phyloP scores from a whole-genome alignment of 2,329 filamentous ascomycete genomes.

The Cladosporium austrohemisphaericum region DNA sequence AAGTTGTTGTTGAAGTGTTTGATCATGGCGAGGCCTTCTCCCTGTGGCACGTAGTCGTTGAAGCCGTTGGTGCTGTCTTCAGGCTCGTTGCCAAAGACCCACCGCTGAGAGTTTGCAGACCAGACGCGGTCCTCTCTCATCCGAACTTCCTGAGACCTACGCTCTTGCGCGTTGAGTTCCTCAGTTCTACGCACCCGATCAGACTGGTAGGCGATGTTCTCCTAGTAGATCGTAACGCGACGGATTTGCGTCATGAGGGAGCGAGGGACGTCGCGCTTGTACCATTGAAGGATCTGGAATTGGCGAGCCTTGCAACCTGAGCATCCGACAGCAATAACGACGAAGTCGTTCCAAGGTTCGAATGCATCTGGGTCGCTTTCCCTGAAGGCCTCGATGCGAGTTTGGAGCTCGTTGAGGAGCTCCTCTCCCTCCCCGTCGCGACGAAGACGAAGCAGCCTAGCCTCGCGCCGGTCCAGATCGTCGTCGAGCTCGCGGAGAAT shows the following conservation, averaged over 20 bases:
- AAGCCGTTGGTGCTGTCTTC: background rate
- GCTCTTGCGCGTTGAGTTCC: too few species aligned
- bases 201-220: too few species aligned
- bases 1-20: background rate
- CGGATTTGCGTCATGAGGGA: background rate
- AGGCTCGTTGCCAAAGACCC: background rate
- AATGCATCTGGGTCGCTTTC: background rate
- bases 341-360: background rate
- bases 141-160: too few species aligned
- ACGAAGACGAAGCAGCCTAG: background rate
- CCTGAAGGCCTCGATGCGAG: background rate
- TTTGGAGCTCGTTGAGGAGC: background rate
- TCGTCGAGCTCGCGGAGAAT: too few species aligned
- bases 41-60: background rate
- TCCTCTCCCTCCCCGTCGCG: background rate
- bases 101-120: background rate
- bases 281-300: background rate
- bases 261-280: background rate
- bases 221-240: background rate
- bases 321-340: background rate
- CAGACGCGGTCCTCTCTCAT: too few species aligned
- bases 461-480: too few species aligned
- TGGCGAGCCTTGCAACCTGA: background rate
- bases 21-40: background rate
- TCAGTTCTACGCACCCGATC: too few species aligned